phyloP scores from a whole-genome alignment of 2,329 filamentous ascomycete species.

The Huntiella omanensis region DNA sequence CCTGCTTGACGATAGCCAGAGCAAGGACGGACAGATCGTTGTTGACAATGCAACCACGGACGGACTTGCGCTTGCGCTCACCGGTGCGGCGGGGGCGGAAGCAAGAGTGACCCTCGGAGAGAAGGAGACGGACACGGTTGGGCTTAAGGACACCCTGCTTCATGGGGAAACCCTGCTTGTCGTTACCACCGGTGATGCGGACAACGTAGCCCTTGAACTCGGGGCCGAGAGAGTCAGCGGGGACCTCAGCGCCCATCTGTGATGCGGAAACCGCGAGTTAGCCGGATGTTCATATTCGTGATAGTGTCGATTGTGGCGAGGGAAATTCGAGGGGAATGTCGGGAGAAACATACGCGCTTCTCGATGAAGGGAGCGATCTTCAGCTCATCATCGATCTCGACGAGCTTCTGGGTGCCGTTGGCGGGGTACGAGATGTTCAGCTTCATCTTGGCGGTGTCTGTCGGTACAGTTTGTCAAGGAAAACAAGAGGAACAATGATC shows the following conservation, averaged over 20 bases:
- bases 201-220: constrained; percentile 99
- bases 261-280: constrained; percentile 13
- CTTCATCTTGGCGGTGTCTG: constrained; percentile 15
- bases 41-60: constrained; percentile 96
- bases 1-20: constrained; percentile 94
- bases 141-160: constrained; percentile 99
- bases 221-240: constrained; percentile 86
- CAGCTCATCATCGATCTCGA: constrained; percentile 98
- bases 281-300: constrained; percentile 7
- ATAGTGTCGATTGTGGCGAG: constrained; percentile 1
- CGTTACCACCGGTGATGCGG: constrained; percentile 98
- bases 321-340: no score
- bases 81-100: constrained; percentile 95
- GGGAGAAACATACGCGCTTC: constrained; percentile 52
- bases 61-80: constrained; percentile 98
- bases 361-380: constrained; percentile 99
- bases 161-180: constrained; percentile 99
- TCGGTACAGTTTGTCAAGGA: constrained; percentile 11
- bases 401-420: constrained; percentile 99
- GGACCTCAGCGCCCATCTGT: constrained; percentile 76
- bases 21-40: constrained; percentile 90
- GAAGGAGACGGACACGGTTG: constrained; percentile 93
- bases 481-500: constrained; percentile 1
- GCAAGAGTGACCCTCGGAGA: constrained; percentile 94
- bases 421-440: constrained; percentile 71